phyloP scores from a whole-genome alignment of 148 eudicot species.

The Silene uniflora region DNA sequence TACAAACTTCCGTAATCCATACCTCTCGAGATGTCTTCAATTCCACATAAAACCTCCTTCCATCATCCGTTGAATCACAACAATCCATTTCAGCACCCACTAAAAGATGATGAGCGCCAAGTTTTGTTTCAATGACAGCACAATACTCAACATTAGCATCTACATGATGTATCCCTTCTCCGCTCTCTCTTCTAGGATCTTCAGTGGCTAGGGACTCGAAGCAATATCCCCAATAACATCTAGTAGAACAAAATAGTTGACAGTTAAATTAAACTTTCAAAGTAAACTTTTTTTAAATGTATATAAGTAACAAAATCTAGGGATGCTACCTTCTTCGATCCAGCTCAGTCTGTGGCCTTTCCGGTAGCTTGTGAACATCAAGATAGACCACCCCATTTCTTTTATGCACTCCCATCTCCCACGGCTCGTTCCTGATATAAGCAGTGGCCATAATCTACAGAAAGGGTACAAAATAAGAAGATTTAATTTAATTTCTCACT shows the following conservation, averaged over 20 bases:
- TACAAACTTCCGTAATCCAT: not conserved
- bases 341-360: slow-evolving; percentile 75
- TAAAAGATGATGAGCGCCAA: slow-evolving; percentile 88
- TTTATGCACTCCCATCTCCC: slow-evolving; percentile 99
- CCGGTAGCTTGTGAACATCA: slow-evolving; percentile 93
- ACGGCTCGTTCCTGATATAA: slow-evolving; percentile 88
- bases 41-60: slow-evolving; percentile 88
- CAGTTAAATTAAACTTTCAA: not conserved
- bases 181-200: slow-evolving; percentile 80
- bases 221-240: slow-evolving; percentile 96
- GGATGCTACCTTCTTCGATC: slow-evolving; percentile 70
- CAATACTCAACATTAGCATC: slow-evolving; percentile 91
- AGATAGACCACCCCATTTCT: slow-evolving; percentile 93
- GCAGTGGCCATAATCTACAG: slow-evolving; percentile 88
- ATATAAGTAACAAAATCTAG: not conserved
- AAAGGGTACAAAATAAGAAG: slow-evolving; percentile 15
- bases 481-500: not conserved
- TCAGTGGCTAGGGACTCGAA: slow-evolving; percentile 96
- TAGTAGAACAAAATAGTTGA: slow-evolving; percentile 23
- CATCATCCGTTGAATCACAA: slow-evolving; percentile 92
- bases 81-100: slow-evolving; percentile 99
- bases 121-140: slow-evolving; percentile 79
- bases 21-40: slow-evolving; percentile 97
- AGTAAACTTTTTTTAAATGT: not conserved
- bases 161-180: slow-evolving; percentile 76